Evolutionary conservation across 106 monocot genomes (phyloP), one percentile per base, ranked within the genome.

Genomic region (Dactylorhiza incarnata): DNA sequence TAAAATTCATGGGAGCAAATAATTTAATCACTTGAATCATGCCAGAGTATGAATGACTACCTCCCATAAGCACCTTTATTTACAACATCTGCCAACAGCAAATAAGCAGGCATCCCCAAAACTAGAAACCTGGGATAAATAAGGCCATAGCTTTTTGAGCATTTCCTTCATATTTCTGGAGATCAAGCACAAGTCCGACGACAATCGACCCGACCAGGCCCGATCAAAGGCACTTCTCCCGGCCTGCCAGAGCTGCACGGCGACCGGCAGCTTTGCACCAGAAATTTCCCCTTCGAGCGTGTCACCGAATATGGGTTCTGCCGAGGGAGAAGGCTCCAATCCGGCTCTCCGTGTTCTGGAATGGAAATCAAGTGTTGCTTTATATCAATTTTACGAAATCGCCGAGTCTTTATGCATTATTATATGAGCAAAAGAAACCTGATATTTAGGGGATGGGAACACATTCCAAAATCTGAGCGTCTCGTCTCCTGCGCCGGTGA

Each of bases 401-500:
- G 3, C 5, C 24, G 29, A 26, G 1, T 63, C 63, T 24, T 63
- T 24, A 63, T 25, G 25, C 47, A 76, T 76, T 22, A 48, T 15
- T 46, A 13, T n/a, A 12, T 75, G 54, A 37, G 10, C 6, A 46
- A 6, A 12, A 78, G 6, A 50, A 80, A 90, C 95, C 95, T 88
- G 89, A 75, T 78, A 96, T 77, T 93, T 96, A 50, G 85, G 84
- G 72, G 88, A 93, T 10, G 95, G 95, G 58, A 95, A 95, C 16
- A 93, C 95, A 77, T 90, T 95, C 95, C 95, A 95, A 73, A 95
- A 95, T 49, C 95, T 77, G 2, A 95, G 84, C 24, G 95, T 95
- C 81, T 93, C 93, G 74, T 97, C 96, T 48, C 96, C 96, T 22
- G 96, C 96, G 67, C 96, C 96, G 44, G 96, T 97, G 14, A 97